Conservation (phyloP, 1,284 basidiomycete genomes). For the Apiotrichum mycotoxinovorans region DNA sequence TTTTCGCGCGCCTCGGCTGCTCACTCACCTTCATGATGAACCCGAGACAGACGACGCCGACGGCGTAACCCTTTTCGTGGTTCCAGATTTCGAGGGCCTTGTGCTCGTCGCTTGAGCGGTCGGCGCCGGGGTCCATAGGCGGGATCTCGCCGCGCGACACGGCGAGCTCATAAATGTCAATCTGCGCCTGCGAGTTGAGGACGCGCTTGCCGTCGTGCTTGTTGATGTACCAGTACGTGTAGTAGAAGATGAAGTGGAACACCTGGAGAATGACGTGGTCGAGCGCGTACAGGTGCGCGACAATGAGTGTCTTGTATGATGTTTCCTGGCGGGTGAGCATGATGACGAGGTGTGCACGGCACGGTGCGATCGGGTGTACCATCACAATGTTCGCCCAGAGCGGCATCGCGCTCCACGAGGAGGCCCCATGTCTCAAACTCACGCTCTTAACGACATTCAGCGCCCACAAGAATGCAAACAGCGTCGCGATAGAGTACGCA, state of each 20-base stretch:
- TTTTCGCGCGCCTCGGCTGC: neutral
- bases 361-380: neutral
- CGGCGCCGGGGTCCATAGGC: constrained; percentile 53
- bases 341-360: neutral
- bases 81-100: constrained; percentile 69
- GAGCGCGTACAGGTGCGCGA: constrained; percentile 85
- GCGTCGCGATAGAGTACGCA: constrained; percentile 80
- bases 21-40: constrained; percentile 81
- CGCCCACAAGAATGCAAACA: constrained; percentile 82
- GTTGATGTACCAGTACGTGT: constrained; percentile 83
- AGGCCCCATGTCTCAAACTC: constrained; percentile 29
- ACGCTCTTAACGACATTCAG: constrained; percentile 79
- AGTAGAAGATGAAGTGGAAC: constrained; percentile 86
- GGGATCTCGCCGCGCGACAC: constrained; percentile 41
- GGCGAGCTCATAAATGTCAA: constrained; percentile 64
- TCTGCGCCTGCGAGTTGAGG: constrained; percentile 78
- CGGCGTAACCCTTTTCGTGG: constrained; percentile 77
- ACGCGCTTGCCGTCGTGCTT: constrained; percentile 82
- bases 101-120: constrained; percentile 43
- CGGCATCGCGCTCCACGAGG: no score
- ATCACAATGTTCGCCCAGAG: neutral
- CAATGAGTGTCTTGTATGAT: constrained; percentile 74
- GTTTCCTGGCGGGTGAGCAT: constrained; percentile 63
- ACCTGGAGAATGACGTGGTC: constrained; percentile 90
- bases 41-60: constrained; percentile 67